Evolutionary conservation across 1,139 yeast genomes (phyloP), one percentile per base, ranked within the genome.

Genomic region (Cylindricascospora bacillispora): DNA sequence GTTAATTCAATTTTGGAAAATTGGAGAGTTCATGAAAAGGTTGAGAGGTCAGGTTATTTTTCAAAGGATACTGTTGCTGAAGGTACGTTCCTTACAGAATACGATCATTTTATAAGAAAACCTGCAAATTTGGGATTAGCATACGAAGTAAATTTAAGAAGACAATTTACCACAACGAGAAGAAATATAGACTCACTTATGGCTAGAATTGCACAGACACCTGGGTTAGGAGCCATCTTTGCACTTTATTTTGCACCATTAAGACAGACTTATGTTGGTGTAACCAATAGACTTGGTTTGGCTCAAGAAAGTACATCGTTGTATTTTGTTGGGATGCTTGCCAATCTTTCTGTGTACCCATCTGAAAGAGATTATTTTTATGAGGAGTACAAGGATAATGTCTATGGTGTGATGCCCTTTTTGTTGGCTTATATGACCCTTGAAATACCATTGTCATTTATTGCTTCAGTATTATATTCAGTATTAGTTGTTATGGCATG

Each of bases 291-390:
- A 38, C 57, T 83, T 13, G 94, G 94, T 3, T 57, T 81, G 29
- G 65, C 77, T 5, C 94, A 82, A 52, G 83, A 80, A 47, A 67
- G 76, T 3, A 62, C 78, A 14, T 73, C 83, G 16, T 53, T 82
- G 29, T 82, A 78, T 46, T 83, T 74, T 50, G 74, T 76, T 30
- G 94, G 95, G 1, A 72, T 82, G 64, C 62, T 82, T 28, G 79
- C 78, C 44, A 82, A 81, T 45, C 59, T 81, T 45, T 69, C 89
- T 2, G 63, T 78, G 7, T 83, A 76, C 48, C 93, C 93, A 3
- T 51, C 60, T 11, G 93, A 82, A 44, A 60, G 86, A 39, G 67
- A 76, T 38, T 70, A 77, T 29, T 82, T 82, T 50, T 81, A 79
- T 46, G 80, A 79, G 36, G 95, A 83, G 45, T 75, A 70, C 43